Evolutionary conservation across 306 rosid species (phyloP).

Genomic region (Dalbergia oliveri): DNA sequence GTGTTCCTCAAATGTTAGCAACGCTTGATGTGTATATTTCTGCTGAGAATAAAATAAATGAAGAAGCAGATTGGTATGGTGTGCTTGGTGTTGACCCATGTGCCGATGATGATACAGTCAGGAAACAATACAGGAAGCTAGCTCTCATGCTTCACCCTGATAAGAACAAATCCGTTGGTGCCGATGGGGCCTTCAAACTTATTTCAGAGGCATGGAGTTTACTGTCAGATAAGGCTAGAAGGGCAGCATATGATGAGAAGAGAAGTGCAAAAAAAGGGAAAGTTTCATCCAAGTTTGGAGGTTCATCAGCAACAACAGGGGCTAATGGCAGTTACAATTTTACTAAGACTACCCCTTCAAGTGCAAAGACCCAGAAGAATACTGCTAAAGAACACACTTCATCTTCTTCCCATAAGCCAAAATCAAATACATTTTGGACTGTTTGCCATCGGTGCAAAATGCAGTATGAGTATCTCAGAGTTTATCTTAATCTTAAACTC

Average conservation of each 20-base stretch:
- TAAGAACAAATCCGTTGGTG: constrained; percentile 88
- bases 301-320: constrained; percentile 60
- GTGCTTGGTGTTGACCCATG: constrained; percentile 72
- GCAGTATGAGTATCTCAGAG: constrained; percentile 94
- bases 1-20: constrained; percentile 81
- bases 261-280: constrained; percentile 60
- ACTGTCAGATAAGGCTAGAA: constrained; percentile 73
- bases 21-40: constrained; percentile 81
- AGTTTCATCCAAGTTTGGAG: constrained; percentile 52
- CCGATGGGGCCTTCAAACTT: constrained; percentile 91
- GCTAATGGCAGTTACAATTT: constrained; percentile 68
- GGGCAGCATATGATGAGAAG: constrained; percentile 68
- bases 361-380: constrained; percentile 63
- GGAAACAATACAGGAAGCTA: constrained; percentile 82
- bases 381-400: constrained; percentile 61
- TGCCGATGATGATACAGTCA: constrained; percentile 79
- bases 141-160: constrained; percentile 97
- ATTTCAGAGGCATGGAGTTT: constrained; percentile 94
- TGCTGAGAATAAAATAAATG: constrained; percentile 71
- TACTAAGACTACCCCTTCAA: constrained; percentile 62
- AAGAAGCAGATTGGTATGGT: constrained; percentile 93
- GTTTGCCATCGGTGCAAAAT: constrained; percentile 87
- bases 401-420: constrained; percentile 62
- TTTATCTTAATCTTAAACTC: constrained; percentile 89
- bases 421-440: constrained; percentile 88